Evolutionary conservation across 2,329 filamentous ascomycete species (phyloP).

Genomic region (Fusarium buharicum): DNA sequence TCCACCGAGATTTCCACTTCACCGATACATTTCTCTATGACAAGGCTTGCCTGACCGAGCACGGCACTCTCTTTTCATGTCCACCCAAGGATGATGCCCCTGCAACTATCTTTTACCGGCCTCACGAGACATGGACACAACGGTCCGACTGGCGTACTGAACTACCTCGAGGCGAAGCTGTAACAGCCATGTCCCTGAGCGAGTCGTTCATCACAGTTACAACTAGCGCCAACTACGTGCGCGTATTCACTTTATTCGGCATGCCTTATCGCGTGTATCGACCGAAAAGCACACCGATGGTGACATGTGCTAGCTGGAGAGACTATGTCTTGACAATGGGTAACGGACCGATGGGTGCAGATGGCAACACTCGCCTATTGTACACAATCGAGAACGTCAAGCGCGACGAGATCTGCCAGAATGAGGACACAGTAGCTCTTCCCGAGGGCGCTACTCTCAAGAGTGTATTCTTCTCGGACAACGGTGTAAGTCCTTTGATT

Average conservation of each 20-base stretch:
- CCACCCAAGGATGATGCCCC: constrained; percentile 73
- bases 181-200: constrained; percentile 89
- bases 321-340: constrained; percentile 97
- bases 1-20: constrained; percentile 95
- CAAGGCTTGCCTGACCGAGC: constrained; percentile 90
- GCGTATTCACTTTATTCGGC: constrained; percentile 92
- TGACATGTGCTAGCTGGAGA: constrained; percentile 92
- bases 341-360: constrained; percentile 84
- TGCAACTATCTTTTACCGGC: constrained; percentile 92
- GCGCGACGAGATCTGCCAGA: constrained; percentile 92
- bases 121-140: constrained; percentile 96
- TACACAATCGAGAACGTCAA: constrained; percentile 97
- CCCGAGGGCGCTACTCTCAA: constrained; percentile 77
- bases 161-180: constrained; percentile 86
- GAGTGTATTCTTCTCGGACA: constrained; percentile 91
- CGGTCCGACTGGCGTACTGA: constrained; percentile 89
- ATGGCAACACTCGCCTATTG: constrained; percentile 80
- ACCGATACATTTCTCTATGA: constrained; percentile 96
- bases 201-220: constrained; percentile 91
- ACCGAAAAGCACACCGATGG: constrained; percentile 88
- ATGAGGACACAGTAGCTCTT: constrained; percentile 89
- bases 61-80: constrained; percentile 86
- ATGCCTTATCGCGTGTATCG: constrained; percentile 89
- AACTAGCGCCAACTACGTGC: constrained; percentile 87
- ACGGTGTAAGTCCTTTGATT: constrained; percentile 70